phyloP scores from a whole-genome alignment of 495 filamentous ascomycete species.

The Ramalina intermedia region DNA sequence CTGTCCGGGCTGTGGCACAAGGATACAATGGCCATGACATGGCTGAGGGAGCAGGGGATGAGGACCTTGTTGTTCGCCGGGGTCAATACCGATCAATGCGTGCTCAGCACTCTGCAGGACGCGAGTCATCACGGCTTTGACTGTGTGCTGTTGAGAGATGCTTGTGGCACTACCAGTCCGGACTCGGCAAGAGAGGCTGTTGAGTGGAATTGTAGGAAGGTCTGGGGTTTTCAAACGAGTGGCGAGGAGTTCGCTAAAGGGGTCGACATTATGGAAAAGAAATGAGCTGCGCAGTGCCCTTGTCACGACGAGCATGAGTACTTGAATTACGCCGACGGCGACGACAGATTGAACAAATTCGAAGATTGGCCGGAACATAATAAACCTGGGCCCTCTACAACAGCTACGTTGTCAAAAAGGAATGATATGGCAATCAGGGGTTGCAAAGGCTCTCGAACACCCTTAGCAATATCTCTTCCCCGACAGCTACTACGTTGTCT shows the following conservation, averaged over 20 bases:
- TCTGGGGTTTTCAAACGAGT: slow-evolving; percentile 26
- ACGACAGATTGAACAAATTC: no score
- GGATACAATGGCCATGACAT: slow-evolving; percentile 16
- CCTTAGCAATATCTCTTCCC: no score
- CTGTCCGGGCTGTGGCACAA: slow-evolving; percentile 40
- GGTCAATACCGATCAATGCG: slow-evolving; percentile 48
- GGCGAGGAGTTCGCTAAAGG: slow-evolving; percentile 28
- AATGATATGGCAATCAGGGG: no score
- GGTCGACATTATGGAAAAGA: slow-evolving; percentile 24
- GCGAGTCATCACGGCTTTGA: slow-evolving; percentile 39
- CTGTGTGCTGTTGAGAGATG: slow-evolving; percentile 39
- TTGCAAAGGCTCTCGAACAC: no score
- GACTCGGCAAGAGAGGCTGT: slow-evolving; percentile 24
- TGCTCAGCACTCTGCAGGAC: slow-evolving; percentile 38
- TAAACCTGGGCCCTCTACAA: no score
- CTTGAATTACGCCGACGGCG: no score
- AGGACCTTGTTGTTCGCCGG: slow-evolving; percentile 39
- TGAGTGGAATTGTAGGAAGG: slow-evolving; percentile 28
- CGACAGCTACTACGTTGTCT: no score
- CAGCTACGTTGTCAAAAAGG: no score
- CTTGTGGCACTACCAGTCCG: slow-evolving; percentile 35
- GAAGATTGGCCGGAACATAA: no score
- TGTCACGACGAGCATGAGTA: no score
- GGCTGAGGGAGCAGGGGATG: slow-evolving; percentile 27
- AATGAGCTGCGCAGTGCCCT: no score